phyloP scores from a whole-genome alignment of 139 green algal species.

The Asterochloris sp. region DNA sequence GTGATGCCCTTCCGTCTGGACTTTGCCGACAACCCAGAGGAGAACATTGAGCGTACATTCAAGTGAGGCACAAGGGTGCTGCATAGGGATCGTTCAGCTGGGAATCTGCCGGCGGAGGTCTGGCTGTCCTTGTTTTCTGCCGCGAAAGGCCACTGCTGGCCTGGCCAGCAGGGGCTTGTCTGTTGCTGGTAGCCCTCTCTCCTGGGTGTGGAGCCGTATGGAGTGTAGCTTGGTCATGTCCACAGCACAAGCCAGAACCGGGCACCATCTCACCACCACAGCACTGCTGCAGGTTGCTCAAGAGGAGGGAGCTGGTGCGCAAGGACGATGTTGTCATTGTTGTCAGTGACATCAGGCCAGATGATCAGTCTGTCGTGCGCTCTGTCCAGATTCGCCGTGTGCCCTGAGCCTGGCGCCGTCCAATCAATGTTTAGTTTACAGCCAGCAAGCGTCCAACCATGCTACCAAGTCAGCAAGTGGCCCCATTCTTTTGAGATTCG shows the following conservation, averaged over 20 bases:
- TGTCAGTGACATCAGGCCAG: slow-evolving; percentile 59
- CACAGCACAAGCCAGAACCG: no score
- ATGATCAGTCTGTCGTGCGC: slow-evolving; percentile 38
- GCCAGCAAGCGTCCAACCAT: no score
- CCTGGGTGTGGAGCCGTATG: no score
- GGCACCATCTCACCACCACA: not conserved
- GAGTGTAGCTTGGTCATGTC: no score
- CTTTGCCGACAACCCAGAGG: slow-evolving; percentile 54
- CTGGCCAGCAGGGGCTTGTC: not conserved
- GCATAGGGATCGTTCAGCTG: not conserved
- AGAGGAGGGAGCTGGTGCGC: slow-evolving; percentile 51
- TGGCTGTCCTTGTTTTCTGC: not conserved
- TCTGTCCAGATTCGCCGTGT: slow-evolving; percentile 62
- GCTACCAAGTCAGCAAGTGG: no score
- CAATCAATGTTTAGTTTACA: no score
- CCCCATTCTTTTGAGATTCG: no score
- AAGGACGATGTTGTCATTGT: slow-evolving; percentile 69
- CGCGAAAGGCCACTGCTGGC: slow-evolving; percentile 20
- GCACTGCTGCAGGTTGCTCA: slow-evolving; percentile 37
- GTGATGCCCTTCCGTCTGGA: slow-evolving; percentile 69
- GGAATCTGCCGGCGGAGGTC: not conserved
- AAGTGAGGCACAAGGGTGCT: slow-evolving; percentile 6
- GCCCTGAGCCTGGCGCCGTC: not conserved
- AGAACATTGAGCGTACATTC: slow-evolving; percentile 52
- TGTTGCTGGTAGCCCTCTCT: no score